Evolutionary conservation across 495 filamentous ascomycete species (phyloP), one percentile per base, ranked within the genome.

Genomic region (Elaphomyces granulatus): DNA sequence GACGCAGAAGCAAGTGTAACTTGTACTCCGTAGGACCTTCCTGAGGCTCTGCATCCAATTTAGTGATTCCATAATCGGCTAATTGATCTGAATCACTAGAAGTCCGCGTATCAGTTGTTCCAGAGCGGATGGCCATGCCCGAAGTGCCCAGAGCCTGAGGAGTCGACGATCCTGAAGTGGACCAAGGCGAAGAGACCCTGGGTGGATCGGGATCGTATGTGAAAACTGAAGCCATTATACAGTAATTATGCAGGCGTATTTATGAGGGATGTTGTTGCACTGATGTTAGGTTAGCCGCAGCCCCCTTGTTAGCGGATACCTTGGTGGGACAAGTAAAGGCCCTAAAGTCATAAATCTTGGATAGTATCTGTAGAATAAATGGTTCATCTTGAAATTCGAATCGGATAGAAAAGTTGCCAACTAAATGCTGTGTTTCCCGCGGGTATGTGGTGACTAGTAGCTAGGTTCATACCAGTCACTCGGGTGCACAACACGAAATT

Each of bases 11-110:
- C n/a, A 96, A 67, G 66, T 94, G 90, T 34, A 98, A 62, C 56
- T 98, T 98, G 62, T 96, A 98, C 60, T 96, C 90, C 4, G 80
- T 90, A 20, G 90, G 83, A 0, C 90, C 90, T 40, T 90, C 80
- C 52, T 96, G 87, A 3, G 90, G 90, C 55, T 98, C 90, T 14
- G 90, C 75, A 42, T 86, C 78, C 10, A 98, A 63, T 48, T 80
- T 83, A 20, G 77, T 78, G 17, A 90, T 71, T 2, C 75, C 75
- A 53, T 77, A 79, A 37, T 83, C 78, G 8, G 74, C 77, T 34
- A 83, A 43, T 14, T 55, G 66, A n/a, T 64, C 50, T 58, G 72
- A 33, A 55, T 63, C 55, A 54, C 64, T 35, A 53, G 41, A 36
- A n/a, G 51, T 38, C 36, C 55, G 37, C 8, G 51, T 40, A 35